Evolutionary conservation across 2,329 filamentous ascomycete genomes (phyloP).

Genomic region (Ascochyta koolunga): DNA sequence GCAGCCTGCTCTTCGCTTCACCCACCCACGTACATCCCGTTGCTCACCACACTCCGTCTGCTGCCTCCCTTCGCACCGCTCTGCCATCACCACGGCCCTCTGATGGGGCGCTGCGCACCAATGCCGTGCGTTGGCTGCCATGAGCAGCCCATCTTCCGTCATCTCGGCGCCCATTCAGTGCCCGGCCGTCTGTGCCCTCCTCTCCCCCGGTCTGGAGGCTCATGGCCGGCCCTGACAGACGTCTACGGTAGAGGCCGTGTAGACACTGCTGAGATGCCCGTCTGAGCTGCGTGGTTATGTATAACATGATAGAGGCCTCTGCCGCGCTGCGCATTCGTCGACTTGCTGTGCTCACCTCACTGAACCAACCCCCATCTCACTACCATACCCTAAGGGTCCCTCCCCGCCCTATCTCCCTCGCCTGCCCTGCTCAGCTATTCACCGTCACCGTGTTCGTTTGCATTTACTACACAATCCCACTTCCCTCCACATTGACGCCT

Average conservation of each 20-base stretch:
- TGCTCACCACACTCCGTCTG: slow-evolving; percentile 43
- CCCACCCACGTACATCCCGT: slow-evolving; percentile 4
- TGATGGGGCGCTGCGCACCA: slow-evolving; percentile 31
- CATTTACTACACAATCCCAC: slow-evolving; percentile 24
- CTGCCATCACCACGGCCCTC: slow-evolving; percentile 26
- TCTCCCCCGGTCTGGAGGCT: slow-evolving; percentile 26
- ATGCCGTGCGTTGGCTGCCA: slow-evolving; percentile 36
- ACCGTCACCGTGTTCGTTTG: slow-evolving; percentile 28
- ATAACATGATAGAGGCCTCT: slow-evolving; percentile 33
- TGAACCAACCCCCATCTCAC: background rate
- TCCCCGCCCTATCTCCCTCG: slow-evolving; percentile 8
- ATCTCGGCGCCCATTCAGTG: slow-evolving; percentile 28
- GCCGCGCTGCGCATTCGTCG: slow-evolving; percentile 30
- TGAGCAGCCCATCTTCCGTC: slow-evolving; percentile 26
- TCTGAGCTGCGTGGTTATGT: slow-evolving; percentile 23
- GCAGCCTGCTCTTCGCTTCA: slow-evolving; percentile 31
- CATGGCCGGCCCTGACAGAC: slow-evolving; percentile 29
- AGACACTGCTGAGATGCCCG: slow-evolving; percentile 31
- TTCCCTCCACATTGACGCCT: slow-evolving; percentile 30
- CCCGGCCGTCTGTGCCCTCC: slow-evolving; percentile 18
- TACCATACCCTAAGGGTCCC: slow-evolving; percentile 16
- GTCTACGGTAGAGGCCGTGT: slow-evolving; percentile 24
- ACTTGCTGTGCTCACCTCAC: slow-evolving; percentile 10
- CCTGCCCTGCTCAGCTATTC: slow-evolving; percentile 18
- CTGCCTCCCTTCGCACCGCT: slow-evolving; percentile 33